phyloP scores from a whole-genome alignment of 331 rosid species.

The Rhamnella rubrinervis region DNA sequence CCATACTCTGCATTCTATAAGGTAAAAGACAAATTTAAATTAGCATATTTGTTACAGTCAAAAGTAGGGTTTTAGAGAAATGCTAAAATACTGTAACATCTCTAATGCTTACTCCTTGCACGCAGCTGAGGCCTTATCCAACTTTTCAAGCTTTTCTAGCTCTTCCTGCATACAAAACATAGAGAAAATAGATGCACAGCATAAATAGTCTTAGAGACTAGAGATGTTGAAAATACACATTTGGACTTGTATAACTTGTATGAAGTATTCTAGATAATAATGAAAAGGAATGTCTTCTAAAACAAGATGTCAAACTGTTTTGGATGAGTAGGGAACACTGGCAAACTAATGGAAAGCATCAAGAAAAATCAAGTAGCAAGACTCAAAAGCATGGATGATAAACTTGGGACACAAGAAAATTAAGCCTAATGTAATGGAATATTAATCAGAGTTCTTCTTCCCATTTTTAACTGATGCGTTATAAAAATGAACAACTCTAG shows the following conservation, averaged over 20 bases:
- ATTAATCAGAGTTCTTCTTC: too few species aligned
- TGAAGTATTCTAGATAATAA: background rate
- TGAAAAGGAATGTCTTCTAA: too few species aligned
- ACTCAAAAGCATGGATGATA: too few species aligned
- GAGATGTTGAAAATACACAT: background rate
- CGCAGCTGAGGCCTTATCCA: slow-evolving; percentile 67
- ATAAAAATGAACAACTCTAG: too few species aligned
- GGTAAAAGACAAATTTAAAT: slow-evolving; percentile 31
- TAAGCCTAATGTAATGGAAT: too few species aligned
- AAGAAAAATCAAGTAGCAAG: background rate
- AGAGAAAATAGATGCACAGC: background rate
- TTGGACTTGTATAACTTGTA: background rate
- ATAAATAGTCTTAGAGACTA: background rate
- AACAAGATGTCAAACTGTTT: too few species aligned
- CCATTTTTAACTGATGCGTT: too few species aligned
- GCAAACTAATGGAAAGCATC: background rate
- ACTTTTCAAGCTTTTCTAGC: slow-evolving; percentile 71
- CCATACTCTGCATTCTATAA: slow-evolving; percentile 61
- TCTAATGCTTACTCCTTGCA: slow-evolving; percentile 79
- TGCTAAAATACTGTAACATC: background rate
- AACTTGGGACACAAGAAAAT: too few species aligned
- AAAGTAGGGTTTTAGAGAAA: slow-evolving; percentile 11
- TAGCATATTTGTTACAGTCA: background rate
- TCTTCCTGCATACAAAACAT: slow-evolving; percentile 63
- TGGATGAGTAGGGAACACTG: too few species aligned